phyloP scores from a whole-genome alignment of 2,329 filamentous ascomycete species.

The Akanthomyces dipterigenus region DNA sequence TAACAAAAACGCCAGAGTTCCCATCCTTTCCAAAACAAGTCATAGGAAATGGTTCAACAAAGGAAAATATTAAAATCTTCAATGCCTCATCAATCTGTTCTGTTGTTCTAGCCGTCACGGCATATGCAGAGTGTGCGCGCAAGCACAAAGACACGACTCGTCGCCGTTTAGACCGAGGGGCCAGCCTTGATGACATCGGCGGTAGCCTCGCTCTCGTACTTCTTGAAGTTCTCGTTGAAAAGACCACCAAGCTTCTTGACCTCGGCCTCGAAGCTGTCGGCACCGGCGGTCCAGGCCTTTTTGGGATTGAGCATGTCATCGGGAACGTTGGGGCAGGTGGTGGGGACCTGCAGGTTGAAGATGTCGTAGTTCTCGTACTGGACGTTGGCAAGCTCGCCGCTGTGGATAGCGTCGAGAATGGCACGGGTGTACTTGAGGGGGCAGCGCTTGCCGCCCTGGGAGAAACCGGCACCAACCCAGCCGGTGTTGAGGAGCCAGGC shows the following conservation, averaged over 20 bases:
- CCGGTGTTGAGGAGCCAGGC: slow-evolving; percentile 98
- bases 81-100: slow-evolving; percentile 12
- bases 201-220: slow-evolving; percentile 81
- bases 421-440: slow-evolving; percentile 98
- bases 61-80: slow-evolving; percentile 3
- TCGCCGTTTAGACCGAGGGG: slow-evolving; percentile 31
- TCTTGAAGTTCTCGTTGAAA: slow-evolving; percentile 97
- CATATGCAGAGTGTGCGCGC: slow-evolving; percentile 4
- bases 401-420: slow-evolving; percentile 97
- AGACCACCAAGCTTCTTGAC: slow-evolving; percentile 84
- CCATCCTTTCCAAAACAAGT: slow-evolving; percentile 3
- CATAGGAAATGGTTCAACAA: slow-evolving; percentile 4
- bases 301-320: slow-evolving; percentile 90
- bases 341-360: slow-evolving; percentile 97
- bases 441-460: slow-evolving; percentile 92
- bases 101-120: slow-evolving; percentile 11
- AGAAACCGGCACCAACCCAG: slow-evolving; percentile 88
- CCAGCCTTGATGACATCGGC: slow-evolving; percentile 68
- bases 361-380: slow-evolving; percentile 94
- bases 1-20: slow-evolving; percentile 8
- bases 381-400: slow-evolving; percentile 83
- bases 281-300: slow-evolving; percentile 81
- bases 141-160: not conserved
- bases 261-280: slow-evolving; percentile 75
- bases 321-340: slow-evolving; percentile 80